A percentile compares a stretch with the other conserved stretches of the same genome.
Evolutionary conservation across 164 flowering plant genomes (phyloP).

Genomic region (grape (Vitis vinifera)): DNA sequence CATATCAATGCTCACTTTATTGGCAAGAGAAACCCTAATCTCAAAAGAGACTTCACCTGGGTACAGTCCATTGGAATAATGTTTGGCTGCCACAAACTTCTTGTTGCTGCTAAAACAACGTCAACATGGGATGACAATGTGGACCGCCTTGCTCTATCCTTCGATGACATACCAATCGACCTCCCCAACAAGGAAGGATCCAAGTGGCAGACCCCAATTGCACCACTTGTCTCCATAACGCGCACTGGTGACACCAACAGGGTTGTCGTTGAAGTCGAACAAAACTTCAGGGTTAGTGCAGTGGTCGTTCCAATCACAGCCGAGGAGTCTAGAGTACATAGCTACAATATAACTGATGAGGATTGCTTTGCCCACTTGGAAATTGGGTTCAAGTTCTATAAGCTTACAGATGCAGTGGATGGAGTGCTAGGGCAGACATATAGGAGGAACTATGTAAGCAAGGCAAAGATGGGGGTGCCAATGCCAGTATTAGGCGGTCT

Average conservation of each 20-base stretch:
- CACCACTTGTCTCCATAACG: constrained; percentile 23
- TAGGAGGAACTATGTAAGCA: constrained; percentile 37
- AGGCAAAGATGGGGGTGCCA: constrained; percentile 38
- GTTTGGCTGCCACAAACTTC: constrained; percentile 45
- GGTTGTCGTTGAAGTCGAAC: constrained; percentile 38
- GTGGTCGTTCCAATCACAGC: constrained; percentile 57
- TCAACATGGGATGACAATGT: constrained; percentile 51
- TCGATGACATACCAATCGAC: constrained; percentile 38
- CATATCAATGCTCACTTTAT: constrained; percentile 66
- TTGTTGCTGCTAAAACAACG: constrained; percentile 47
- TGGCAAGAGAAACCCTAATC: constrained; percentile 32
- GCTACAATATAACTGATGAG: constrained; percentile 50
- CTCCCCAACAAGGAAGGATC: constrained; percentile 37
- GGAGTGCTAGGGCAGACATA: constrained; percentile 69
- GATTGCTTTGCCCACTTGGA: constrained; percentile 76
- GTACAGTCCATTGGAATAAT: constrained; percentile 53
- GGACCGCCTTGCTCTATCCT: constrained; percentile 43
- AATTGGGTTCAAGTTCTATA: constrained; percentile 57
- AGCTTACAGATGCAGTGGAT: constrained; percentile 41
- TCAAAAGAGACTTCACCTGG: constrained; percentile 70
- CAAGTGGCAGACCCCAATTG: constrained; percentile 26
- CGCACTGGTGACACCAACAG: constrained; percentile 33
- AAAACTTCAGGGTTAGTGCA: constrained; percentile 49
- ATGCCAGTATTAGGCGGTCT: constrained; percentile 70
- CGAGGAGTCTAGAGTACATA: constrained; percentile 55